These are phyloP conservation scores for Pleurotus eryngii DNA, from an alignment of 768 basidiomycete genomes.

Conservation along the genomic window DNA sequence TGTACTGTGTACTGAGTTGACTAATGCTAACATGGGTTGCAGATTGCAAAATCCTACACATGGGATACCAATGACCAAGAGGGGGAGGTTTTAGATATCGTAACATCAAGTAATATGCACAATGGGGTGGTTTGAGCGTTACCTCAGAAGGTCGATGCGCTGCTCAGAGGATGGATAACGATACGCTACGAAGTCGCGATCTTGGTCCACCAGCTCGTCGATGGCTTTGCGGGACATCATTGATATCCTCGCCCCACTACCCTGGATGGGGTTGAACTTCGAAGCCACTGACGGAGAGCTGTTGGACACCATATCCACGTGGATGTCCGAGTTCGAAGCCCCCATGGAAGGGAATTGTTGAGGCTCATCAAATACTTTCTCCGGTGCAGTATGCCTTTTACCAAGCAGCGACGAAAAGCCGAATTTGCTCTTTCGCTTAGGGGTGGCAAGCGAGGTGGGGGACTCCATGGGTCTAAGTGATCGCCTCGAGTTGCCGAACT, in stretches of 20 bases:
- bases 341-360: constrained; percentile 50
- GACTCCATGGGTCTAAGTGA: constrained; percentile 47
- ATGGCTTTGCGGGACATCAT: constrained; percentile 66
- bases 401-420: constrained; percentile 67
- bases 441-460: constrained; percentile 25
- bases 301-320: constrained; percentile 34
- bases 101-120: background rate
- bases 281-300: constrained; percentile 50
- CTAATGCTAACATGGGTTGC: background rate
- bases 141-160: constrained; percentile 58
- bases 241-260: constrained; percentile 47
- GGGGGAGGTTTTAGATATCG: background rate
- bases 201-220: constrained; percentile 81
- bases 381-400: constrained; percentile 38
- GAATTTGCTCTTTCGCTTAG: constrained; percentile 74
- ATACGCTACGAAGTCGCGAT: constrained; percentile 81
- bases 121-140: background rate
- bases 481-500: constrained; percentile 68
- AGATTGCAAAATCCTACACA: background rate
- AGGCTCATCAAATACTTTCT: constrained; percentile 27
- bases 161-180: constrained; percentile 82
- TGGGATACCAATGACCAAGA: constrained; percentile 1
- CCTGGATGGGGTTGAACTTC: constrained; percentile 44
- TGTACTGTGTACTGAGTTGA: background rate
- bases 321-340: constrained; percentile 41